phyloP scores from a whole-genome alignment of 2,329 filamentous ascomycete genomes.

The Rhynchosporium secalis region DNA sequence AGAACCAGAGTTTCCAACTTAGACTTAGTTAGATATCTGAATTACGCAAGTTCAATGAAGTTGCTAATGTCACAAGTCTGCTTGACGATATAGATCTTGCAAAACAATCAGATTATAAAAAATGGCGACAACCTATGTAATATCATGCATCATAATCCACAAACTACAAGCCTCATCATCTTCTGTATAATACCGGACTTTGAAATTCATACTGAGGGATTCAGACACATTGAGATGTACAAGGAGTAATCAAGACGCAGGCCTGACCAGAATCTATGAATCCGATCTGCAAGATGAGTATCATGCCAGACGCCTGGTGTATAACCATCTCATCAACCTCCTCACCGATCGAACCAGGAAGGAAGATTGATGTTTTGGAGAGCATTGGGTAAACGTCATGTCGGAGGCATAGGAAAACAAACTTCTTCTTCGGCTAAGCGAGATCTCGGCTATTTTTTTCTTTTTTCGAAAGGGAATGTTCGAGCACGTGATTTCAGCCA shows the following conservation, averaged over 20 bases:
- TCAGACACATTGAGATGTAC: background rate
- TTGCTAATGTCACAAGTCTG: no score
- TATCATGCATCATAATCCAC: background rate
- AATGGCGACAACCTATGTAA: background rate
- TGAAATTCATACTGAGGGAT: background rate
- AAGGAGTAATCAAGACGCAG: background rate
- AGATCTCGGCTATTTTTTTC: background rate
- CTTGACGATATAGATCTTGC: no score
- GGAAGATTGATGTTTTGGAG: background rate
- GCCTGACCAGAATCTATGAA: no score
- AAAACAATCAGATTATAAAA: no score
- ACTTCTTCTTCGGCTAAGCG: slow-evolving; percentile 1
- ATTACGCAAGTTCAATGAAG: no score
- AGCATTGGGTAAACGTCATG: background rate
- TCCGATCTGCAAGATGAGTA: background rate
- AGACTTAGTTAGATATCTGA: no score
- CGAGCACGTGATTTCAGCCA: no score
- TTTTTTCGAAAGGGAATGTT: no score
- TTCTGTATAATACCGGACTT: background rate
- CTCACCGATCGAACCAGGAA: background rate
- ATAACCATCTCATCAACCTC: background rate
- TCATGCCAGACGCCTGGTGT: background rate
- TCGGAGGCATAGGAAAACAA: background rate
- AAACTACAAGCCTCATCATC: background rate
- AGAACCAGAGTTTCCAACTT: no score